Evolutionary conservation across 2,329 filamentous ascomycete genomes (phyloP), one percentile per base, ranked within the genome.

Genomic region (Rutstroemia sp.): DNA sequence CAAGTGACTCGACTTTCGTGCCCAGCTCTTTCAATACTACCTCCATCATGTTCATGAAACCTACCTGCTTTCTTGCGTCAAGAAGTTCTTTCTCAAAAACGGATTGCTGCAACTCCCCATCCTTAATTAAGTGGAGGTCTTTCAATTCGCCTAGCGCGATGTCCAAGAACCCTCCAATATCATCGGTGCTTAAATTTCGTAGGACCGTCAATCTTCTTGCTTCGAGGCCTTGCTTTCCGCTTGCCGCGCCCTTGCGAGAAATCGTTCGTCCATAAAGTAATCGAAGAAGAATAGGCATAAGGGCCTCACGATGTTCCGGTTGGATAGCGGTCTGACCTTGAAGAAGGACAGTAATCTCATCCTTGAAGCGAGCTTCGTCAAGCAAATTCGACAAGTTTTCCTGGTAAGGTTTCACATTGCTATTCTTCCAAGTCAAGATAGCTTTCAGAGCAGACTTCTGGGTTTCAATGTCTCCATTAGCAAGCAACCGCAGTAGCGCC

Each of bases 251-350:
- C 66, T 88, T 88, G 65, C 90, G 87, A 18, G 88, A 87, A 52
- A 97, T 90, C 47, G 92, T 85, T 62, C 90, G 86, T 42, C 94
- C 94, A 70, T 97, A 99, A 2, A 99, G 76, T 37, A 99, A 73
- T 49, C 92, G 82, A 37, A 99, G 79, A 25, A 99, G 77, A 5
- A 99, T 82, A 1, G 94, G 92, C 78, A 97, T 89, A 38, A 96
- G 72, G 47, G 83, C 81, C 3, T 75, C 67, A 8, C 87, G 83
- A 67, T 99, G 90, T 51, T 87, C 82, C 6, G 84, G 75, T 62
- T 86, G 84, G 62, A 96, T 87, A 54, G 85, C 73, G 57, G 84
- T 84, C 18, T 88, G 85, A 16, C 87, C 81, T 66, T 90, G 87
- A 53, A 99, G 80, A 62, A 99, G 87, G 4, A 94, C 83, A 0